Conservation (phyloP, 1,284 basidiomycete species). For the Spongiforma sp. region DNA sequence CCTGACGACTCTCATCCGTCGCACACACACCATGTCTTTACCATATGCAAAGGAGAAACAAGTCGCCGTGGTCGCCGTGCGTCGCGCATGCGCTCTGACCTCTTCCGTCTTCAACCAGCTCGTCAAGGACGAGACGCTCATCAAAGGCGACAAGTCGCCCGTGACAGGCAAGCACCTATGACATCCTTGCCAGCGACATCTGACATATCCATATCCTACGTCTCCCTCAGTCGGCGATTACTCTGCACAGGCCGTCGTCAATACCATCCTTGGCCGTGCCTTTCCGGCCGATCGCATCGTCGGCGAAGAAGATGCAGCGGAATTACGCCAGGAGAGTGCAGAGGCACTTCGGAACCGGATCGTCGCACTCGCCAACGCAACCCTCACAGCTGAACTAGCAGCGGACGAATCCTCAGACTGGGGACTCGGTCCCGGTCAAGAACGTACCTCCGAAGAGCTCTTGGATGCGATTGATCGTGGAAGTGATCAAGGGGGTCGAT, state of each 20-base stretch:
- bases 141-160: conserved; percentile 94
- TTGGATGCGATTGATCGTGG: conserved; percentile 90
- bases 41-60: conserved; percentile 59
- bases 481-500: conserved; percentile 75
- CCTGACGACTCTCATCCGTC: conserved; percentile 4
- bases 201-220: too few species aligned
- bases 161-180: conserved; percentile 76
- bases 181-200: not conserved
- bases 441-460: conserved; percentile 61
- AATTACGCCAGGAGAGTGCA: conserved; percentile 65
- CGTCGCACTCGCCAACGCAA: conserved; percentile 84
- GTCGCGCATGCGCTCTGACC: conserved; percentile 86
- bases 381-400: conserved; percentile 63
- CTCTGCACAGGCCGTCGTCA: conserved; percentile 89
- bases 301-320: conserved; percentile 93
- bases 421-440: conserved; percentile 66
- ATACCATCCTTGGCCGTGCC: conserved; percentile 72
- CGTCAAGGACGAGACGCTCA: conserved; percentile 86
- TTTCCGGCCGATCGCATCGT: conserved; percentile 92
- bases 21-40: conserved; percentile 20
- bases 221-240: conserved; percentile 86
- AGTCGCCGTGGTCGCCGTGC: conserved; percentile 89
- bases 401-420: conserved; percentile 58
- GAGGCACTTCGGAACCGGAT: conserved; percentile 71
- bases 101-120: conserved; percentile 89